Percentiles rank a stretch among this genome's conserved stretches.
These are phyloP conservation scores for Naganishia friedmannii DNA, from an alignment of 768 basidiomycete genomes.

Conservation along the genomic window DNA sequence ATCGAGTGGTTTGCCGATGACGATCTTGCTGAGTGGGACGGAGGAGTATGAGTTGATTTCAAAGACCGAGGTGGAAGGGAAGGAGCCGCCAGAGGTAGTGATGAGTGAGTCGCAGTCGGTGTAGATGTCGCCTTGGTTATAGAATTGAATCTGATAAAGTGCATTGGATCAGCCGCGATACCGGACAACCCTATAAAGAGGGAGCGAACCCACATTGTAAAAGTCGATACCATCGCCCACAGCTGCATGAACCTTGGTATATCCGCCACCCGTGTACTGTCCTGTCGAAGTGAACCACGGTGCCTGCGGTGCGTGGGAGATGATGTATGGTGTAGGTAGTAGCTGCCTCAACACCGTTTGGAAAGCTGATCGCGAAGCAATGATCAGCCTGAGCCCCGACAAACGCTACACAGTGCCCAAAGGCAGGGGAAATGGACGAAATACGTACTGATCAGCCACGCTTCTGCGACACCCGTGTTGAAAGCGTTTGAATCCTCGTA, in stretches of 20 bases:
- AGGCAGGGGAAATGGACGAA: no score
- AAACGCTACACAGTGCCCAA: no score
- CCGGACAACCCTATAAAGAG: conserved; percentile 19
- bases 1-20: conserved; percentile 70
- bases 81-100: conserved; percentile 60
- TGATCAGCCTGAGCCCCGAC: not conserved
- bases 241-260: conserved; percentile 58
- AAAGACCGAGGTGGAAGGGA: conserved; percentile 65
- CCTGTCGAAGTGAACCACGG: conserved; percentile 49
- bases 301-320: conserved; percentile 47
- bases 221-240: conserved; percentile 66
- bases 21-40: conserved; percentile 63
- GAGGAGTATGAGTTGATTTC: conserved; percentile 61
- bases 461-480: conserved; percentile 42
- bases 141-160: conserved; percentile 46
- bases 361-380: conserved; percentile 33
- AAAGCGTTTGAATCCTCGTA: conserved; percentile 57
- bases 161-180: not conserved
- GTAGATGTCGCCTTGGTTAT: conserved; percentile 50
- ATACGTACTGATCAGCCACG: conserved; percentile 44
- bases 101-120: conserved; percentile 55
- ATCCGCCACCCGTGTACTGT: conserved; percentile 56
- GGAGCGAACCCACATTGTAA: conserved; percentile 54
- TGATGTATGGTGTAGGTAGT: conserved; percentile 46
- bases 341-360: conserved; percentile 44